Percentiles rank a stretch among this genome's conserved stretches.
Evolutionary conservation across 1,139 yeast genomes (phyloP).

Genomic region (Zhuliangozyma blackwelliae): DNA sequence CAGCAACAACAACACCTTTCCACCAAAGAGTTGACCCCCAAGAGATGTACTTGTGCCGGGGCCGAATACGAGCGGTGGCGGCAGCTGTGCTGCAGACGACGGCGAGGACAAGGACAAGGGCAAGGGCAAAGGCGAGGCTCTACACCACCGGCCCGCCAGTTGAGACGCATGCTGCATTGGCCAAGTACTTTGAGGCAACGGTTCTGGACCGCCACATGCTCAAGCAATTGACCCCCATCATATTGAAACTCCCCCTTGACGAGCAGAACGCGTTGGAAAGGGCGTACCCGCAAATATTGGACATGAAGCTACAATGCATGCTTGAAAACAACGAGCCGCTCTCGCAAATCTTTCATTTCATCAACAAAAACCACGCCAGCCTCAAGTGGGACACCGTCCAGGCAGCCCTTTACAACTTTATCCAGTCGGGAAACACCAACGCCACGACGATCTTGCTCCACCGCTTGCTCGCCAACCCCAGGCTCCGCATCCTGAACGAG

Average conservation of each 20-base stretch:
- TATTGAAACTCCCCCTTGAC: background rate
- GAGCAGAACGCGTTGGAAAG: constrained; percentile 3
- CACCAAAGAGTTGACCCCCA: no score
- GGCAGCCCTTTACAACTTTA: constrained; percentile 16
- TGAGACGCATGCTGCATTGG: no score
- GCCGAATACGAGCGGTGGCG: no score
- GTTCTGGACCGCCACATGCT: constrained; percentile 1
- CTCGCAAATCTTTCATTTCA: constrained; percentile 1
- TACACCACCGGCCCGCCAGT: no score
- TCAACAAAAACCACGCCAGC: constrained; percentile 1
- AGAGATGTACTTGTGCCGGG: no score
- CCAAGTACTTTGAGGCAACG: no score
- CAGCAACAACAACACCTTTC: background rate
- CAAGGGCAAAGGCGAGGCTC: no score
- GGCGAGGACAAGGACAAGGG: no score
- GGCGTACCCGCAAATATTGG: constrained; percentile 2
- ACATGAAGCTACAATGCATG: constrained; percentile 5
- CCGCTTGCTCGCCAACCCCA: constrained; percentile 12
- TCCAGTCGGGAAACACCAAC: constrained; percentile 15
- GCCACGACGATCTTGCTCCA: constrained; percentile 23
- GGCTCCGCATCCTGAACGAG: constrained; percentile 28
- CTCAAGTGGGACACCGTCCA: constrained; percentile 15
- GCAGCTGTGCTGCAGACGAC: no score
- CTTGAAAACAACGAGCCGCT: background rate
- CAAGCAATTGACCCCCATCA: background rate